Percentiles rank a stretch among this genome's conserved stretches.
Conservation (phyloP, 2,329 filamentous ascomycete genomes). For the Zymoseptoria ardabiliae region DNA sequence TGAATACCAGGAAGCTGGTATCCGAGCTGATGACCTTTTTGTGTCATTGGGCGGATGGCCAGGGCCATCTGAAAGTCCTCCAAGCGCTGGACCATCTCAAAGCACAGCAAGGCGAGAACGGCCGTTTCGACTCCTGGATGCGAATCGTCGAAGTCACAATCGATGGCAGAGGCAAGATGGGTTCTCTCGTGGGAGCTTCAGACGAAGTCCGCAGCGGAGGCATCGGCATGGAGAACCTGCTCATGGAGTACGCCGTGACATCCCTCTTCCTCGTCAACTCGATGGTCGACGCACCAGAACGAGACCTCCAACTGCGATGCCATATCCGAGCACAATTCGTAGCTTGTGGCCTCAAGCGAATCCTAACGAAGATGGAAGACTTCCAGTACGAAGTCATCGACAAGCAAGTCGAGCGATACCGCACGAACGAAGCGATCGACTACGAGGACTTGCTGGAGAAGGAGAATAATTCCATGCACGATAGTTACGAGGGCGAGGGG, state of each 20-base stretch:
- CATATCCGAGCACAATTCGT: constrained; percentile 95
- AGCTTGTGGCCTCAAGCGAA: constrained; percentile 88
- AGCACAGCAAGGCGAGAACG: constrained; percentile 78
- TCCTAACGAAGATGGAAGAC: constrained; percentile 91
- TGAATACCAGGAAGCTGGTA: constrained; percentile 88
- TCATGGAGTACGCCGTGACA: constrained; percentile 98
- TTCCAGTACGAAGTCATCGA: constrained; percentile 98
- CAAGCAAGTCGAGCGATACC: constrained; percentile 93
- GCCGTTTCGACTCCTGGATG: constrained; percentile 97
- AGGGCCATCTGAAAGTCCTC: constrained; percentile 88
- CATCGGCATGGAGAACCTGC: constrained; percentile 95
- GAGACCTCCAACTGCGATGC: constrained; percentile 81
- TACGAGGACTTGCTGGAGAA: constrained; percentile 94
- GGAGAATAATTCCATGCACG: constrained; percentile 84
- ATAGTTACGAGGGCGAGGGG: constrained; percentile 74
- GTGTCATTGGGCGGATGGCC: constrained; percentile 84
- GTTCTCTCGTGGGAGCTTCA: constrained; percentile 90
- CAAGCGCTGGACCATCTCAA: constrained; percentile 91
- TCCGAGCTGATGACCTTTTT: constrained; percentile 95
- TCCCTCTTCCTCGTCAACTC: constrained; percentile 95
- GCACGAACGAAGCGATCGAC: constrained; percentile 91
- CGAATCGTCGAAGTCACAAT: constrained; percentile 94
- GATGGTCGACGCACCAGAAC: constrained; percentile 84
- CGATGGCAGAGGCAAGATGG: constrained; percentile 97
- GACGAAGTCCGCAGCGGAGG: constrained; percentile 93